Evolutionary conservation across 768 basidiomycete species (phyloP).

Genomic region (Infundibulicybe gibba): DNA sequence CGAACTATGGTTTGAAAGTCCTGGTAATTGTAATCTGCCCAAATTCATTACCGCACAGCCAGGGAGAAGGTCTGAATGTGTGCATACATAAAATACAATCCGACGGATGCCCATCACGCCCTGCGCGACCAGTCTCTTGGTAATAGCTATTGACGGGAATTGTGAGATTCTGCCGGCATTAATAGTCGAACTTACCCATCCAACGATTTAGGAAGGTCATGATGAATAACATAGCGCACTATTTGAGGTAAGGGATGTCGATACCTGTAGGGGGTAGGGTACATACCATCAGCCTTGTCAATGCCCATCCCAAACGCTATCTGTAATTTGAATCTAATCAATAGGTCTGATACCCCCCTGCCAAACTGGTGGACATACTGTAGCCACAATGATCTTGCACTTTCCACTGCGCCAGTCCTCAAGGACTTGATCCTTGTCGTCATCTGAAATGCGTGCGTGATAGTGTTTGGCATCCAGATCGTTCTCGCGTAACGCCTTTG

Average conservation of each 20-base stretch:
- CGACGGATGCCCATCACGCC: slow-evolving; percentile 81
- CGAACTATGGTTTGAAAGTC: slow-evolving; percentile 55
- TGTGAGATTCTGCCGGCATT: not conserved
- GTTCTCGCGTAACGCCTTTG: slow-evolving; percentile 57
- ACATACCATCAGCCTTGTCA: slow-evolving; percentile 75
- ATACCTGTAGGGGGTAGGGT: not conserved
- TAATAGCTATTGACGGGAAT: slow-evolving; percentile 57
- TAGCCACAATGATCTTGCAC: slow-evolving; percentile 87
- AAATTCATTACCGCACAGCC: slow-evolving; percentile 1
- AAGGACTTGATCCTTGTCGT: slow-evolving; percentile 62
- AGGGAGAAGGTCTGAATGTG: slow-evolving; percentile 3
- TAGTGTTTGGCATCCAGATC: slow-evolving; percentile 72
- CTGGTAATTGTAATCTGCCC: slow-evolving; percentile 59
- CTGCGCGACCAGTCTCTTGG: slow-evolving; percentile 96
- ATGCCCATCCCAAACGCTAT: slow-evolving; percentile 98
- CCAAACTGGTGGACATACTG: slow-evolving; percentile 46
- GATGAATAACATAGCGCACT: slow-evolving; percentile 94
- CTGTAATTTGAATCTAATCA: slow-evolving; percentile 35
- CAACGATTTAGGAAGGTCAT: slow-evolving; percentile 75
- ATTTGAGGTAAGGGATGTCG: slow-evolving; percentile 3
- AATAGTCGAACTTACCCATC: slow-evolving; percentile 57
- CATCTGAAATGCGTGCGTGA: slow-evolving; percentile 72
- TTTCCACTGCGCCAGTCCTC: slow-evolving; percentile 70
- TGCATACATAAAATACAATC: slow-evolving; percentile 83
- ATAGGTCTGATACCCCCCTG: not conserved